Conservation (phyloP, 2,329 filamentous ascomycete species). For the Blastomyces percursus region DNA sequence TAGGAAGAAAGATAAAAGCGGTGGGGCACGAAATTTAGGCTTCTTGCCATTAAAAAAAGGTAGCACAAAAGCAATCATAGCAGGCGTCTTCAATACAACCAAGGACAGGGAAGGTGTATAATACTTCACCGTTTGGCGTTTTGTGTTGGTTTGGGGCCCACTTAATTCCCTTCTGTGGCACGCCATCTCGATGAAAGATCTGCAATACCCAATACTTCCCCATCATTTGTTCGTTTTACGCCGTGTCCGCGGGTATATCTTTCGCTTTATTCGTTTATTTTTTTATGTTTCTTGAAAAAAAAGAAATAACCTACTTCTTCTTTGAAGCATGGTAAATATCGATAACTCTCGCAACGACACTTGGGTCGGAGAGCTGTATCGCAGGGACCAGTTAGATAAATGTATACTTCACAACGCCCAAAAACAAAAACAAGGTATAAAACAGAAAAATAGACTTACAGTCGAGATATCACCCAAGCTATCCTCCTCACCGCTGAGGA, state of each 20-base stretch:
- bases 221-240: not conserved
- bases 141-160: not conserved
- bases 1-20: not conserved
- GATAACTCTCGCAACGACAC: slow-evolving; percentile 84
- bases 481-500: slow-evolving; percentile 92
- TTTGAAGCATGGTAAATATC: slow-evolving; percentile 53
- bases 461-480: slow-evolving; percentile 89
- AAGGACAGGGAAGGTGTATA: not conserved
- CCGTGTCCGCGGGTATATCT: not conserved
- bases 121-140: not conserved
- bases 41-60: not conserved
- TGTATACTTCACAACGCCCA: not conserved
- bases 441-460: slow-evolving; percentile 43
- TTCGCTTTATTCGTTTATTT: not conserved
- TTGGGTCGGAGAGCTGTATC: slow-evolving; percentile 65
- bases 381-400: not conserved
- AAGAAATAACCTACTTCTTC: slow-evolving; percentile 24
- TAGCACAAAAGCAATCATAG: not conserved
- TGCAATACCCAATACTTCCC: not conserved
- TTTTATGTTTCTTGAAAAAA: not conserved
- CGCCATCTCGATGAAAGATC: not conserved
- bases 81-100: not conserved
- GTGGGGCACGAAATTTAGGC: not conserved
- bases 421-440: slow-evolving; percentile 8
- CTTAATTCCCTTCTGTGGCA: not conserved